These are phyloP conservation scores for Pythium aristosporum DNA, from an alignment of 352 stramenopile species.

Conservation along the genomic window DNA sequence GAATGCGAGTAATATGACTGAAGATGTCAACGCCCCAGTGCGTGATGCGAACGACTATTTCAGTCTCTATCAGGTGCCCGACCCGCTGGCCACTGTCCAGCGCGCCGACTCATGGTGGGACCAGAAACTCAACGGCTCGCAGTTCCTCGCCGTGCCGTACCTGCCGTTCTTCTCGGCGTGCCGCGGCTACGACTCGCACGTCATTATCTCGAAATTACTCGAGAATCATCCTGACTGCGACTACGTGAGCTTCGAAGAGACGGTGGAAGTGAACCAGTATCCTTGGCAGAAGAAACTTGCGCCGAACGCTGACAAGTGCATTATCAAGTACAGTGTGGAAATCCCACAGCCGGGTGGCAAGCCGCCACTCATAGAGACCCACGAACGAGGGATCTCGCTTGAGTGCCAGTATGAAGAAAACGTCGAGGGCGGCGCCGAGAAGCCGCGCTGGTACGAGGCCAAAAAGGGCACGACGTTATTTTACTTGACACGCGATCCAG, in stretches of 20 bases:
- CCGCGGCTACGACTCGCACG: conserved; percentile 92
- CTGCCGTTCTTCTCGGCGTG: conserved; percentile 97
- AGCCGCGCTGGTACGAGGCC: conserved; percentile 89
- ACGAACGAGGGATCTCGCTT: conserved; percentile 77
- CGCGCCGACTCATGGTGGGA: conserved; percentile 75
- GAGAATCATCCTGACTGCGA: conserved; percentile 94
- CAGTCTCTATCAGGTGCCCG: conserved; percentile 42
- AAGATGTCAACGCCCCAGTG: conserved; percentile 22
- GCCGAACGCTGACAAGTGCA: conserved; percentile 80
- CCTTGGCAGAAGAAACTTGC: conserved; percentile 83
- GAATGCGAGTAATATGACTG: conserved; percentile 18
- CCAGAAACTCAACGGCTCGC: conserved; percentile 51
- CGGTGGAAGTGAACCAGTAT: conserved; percentile 91
- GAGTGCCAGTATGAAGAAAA: conserved; percentile 91
- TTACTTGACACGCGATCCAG: conserved; percentile 81
- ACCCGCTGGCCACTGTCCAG: conserved; percentile 39
- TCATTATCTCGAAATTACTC: conserved; percentile 92
- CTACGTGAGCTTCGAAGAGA: conserved; percentile 84
- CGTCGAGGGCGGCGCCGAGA: conserved; percentile 69
- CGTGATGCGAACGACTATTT: conserved; percentile 59
- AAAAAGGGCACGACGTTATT: conserved; percentile 80
- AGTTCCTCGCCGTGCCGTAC: conserved; percentile 91
- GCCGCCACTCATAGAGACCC: conserved; percentile 14
- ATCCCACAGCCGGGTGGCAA: conserved; percentile 19
- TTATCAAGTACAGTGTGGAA: conserved; percentile 52